phyloP scores from a whole-genome alignment of 352 stramenopile genomes.

The Pythium brachiatum region DNA sequence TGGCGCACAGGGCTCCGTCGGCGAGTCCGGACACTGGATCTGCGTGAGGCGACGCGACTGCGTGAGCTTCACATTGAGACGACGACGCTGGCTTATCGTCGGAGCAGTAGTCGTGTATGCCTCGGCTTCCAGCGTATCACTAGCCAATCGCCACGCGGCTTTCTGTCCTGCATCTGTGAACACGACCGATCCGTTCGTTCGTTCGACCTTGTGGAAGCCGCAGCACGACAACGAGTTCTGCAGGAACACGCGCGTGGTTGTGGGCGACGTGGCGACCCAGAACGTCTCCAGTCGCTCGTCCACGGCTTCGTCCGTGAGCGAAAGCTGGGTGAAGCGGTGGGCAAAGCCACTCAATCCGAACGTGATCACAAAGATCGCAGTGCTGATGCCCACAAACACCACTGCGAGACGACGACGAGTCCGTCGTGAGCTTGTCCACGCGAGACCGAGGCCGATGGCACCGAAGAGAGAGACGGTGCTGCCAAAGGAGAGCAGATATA shows the following conservation, averaged over 20 bases:
- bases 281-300: constrained; percentile 21
- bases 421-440: constrained; percentile 17
- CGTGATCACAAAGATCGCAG: constrained; percentile 37
- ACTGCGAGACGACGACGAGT: constrained; percentile 21
- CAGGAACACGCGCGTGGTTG: constrained; percentile 24
- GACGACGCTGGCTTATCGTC: constrained; percentile 7
- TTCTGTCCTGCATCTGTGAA: constrained; percentile 21
- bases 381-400: constrained; percentile 32
- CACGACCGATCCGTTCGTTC: constrained; percentile 12
- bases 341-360: constrained; percentile 42
- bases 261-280: constrained; percentile 17
- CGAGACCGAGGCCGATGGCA: constrained; percentile 27
- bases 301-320: constrained; percentile 17
- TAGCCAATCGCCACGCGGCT: constrained; percentile 16
- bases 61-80: constrained; percentile 9
- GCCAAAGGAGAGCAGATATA: constrained; percentile 49
- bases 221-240: constrained; percentile 28
- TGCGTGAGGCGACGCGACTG: constrained; percentile 17
- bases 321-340: constrained; percentile 33
- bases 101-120: neutral
- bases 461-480: constrained; percentile 37
- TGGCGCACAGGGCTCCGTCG: constrained; percentile 14
- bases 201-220: constrained; percentile 25
- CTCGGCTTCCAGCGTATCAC: neutral
- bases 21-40: constrained; percentile 9